phyloP scores from a whole-genome alignment of 148 eudicot species.

The Rhododendron henanense region DNA sequence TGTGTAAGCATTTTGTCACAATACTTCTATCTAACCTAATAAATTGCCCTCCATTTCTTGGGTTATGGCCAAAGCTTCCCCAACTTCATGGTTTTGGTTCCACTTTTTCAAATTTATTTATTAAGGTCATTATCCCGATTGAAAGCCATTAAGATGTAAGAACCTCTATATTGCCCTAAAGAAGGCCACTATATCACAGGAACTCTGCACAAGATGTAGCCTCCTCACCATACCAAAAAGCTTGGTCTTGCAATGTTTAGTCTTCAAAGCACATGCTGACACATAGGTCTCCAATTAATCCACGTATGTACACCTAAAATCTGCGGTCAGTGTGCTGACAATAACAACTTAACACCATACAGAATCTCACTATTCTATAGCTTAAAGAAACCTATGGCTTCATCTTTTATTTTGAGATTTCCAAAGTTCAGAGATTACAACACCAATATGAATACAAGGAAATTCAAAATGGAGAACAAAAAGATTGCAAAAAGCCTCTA shows the following conservation, averaged over 20 bases:
- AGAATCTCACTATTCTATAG: neutral
- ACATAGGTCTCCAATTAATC: neutral
- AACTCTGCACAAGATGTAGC: neutral
- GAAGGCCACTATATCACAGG: neutral
- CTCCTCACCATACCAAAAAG: neutral
- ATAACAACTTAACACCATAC: neutral
- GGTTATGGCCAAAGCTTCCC: neutral
- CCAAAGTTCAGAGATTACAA: neutral
- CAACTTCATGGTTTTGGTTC: neutral
- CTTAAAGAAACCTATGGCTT: neutral
- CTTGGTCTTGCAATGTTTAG: neutral
- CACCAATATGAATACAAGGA: neutral
- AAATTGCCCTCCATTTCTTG: neutral
- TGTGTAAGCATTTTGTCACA: slow-evolving; percentile 19
- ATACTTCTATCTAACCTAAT: neutral
- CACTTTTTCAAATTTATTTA: neutral
- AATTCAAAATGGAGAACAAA: neutral
- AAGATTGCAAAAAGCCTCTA: neutral
- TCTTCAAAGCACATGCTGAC: neutral
- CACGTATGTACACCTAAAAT: neutral
- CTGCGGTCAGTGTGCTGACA: neutral
- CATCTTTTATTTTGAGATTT: neutral
- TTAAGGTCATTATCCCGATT: neutral
- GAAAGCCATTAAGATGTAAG: neutral
- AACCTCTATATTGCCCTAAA: neutral